Conservation (phyloP, 441 rosid genomes). For the Erodium trifolium region DNA sequence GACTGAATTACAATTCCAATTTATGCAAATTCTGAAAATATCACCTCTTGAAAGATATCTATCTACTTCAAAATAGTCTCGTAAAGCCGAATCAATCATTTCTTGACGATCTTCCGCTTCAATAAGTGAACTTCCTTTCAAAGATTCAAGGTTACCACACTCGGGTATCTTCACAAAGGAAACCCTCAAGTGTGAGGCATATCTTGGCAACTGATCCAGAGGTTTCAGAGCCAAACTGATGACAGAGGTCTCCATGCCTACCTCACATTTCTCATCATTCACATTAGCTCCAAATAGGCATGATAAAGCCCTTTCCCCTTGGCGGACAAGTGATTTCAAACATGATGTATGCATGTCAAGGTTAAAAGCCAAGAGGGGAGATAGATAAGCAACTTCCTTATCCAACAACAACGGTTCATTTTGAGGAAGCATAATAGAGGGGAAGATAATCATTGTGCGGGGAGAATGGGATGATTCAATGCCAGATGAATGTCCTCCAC, state of each 20-base stretch:
- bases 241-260: slow-evolving; percentile 24
- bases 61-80: slow-evolving; percentile 61
- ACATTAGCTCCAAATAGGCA: slow-evolving; percentile 44
- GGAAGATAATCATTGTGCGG: slow-evolving; percentile 51
- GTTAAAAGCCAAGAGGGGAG: slow-evolving; percentile 79
- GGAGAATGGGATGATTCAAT: slow-evolving; percentile 20
- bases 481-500: slow-evolving; percentile 16
- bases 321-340: slow-evolving; percentile 51
- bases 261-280: slow-evolving; percentile 27
- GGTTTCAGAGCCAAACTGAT: slow-evolving; percentile 56
- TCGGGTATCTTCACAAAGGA: slow-evolving; percentile 88
- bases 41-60: slow-evolving; percentile 69
- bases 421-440: slow-evolving; percentile 35
- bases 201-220: slow-evolving; percentile 39
- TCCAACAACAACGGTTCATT: slow-evolving; percentile 24
- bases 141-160: slow-evolving; percentile 63
- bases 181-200: slow-evolving; percentile 79
- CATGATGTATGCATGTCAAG: slow-evolving; percentile 68
- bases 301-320: slow-evolving; percentile 48
- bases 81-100: slow-evolving; percentile 72
- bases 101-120: slow-evolving; percentile 84
- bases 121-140: slow-evolving; percentile 49
- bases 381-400: slow-evolving; percentile 57
- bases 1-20: slow-evolving; percentile 71
- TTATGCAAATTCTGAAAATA: slow-evolving; percentile 49